These are phyloP conservation scores for Talaromyces funiculosus DNA, from an alignment of 2,329 filamentous ascomycete species.

Conservation along the genomic window DNA sequence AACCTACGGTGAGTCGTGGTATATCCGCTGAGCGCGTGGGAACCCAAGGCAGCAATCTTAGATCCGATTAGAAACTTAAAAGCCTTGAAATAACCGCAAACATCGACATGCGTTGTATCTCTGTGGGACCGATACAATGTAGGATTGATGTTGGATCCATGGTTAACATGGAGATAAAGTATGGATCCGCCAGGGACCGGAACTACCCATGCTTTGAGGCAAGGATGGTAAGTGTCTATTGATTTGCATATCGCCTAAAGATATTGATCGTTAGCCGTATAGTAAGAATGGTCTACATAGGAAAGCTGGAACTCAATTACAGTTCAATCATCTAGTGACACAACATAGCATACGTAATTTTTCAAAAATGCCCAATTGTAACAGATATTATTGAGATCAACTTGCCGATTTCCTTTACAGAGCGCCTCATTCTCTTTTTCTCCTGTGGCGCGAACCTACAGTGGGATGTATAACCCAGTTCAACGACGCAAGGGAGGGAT, in stretches of 20 bases:
- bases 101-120: neutral
- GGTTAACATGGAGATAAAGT: neutral
- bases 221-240: neutral
- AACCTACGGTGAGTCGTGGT: neutral
- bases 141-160: neutral
- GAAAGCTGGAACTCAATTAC: no score
- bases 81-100: neutral
- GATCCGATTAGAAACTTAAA: neutral
- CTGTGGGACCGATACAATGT: neutral
- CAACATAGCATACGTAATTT: neutral
- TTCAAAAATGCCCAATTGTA: neutral
- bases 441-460: no score
- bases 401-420: neutral
- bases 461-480: neutral
- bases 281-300: no score
- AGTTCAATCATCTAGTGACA: neutral
- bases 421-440: neutral
- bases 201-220: neutral
- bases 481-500: neutral
- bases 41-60: neutral
- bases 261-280: no score
- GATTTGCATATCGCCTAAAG: no score
- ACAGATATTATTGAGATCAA: neutral
- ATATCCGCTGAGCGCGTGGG: neutral
- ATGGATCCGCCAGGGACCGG: neutral